These are phyloP conservation scores for Fusarium ambrosium DNA, from an alignment of 2,329 filamentous ascomycete species.

Conservation along the genomic window DNA sequence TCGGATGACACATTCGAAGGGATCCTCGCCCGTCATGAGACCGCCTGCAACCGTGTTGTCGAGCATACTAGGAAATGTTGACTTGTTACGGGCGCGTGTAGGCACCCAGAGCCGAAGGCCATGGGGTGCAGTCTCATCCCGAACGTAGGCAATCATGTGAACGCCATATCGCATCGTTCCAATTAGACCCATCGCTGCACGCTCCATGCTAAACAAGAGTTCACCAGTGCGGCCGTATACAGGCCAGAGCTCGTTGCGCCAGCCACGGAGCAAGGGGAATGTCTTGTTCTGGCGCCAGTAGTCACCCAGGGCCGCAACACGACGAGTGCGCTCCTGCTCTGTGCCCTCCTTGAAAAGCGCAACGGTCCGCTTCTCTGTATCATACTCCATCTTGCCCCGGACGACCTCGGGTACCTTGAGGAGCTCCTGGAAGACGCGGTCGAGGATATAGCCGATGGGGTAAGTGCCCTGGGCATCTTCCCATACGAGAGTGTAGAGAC, in stretches of 20 bases:
- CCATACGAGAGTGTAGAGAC: constrained; percentile 76
- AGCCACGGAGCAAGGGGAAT: constrained; percentile 82
- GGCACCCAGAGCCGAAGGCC: constrained; percentile 89
- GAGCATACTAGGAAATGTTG: constrained; percentile 91
- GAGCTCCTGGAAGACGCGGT: constrained; percentile 64
- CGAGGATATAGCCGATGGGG: constrained; percentile 73
- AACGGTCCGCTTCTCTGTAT: constrained; percentile 72
- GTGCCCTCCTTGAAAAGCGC: constrained; percentile 71
- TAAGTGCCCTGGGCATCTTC: constrained; percentile 73
- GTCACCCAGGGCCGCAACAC: constrained; percentile 68
- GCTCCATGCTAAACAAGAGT: constrained; percentile 80
- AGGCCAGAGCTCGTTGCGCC: constrained; percentile 85
- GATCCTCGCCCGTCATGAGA: constrained; percentile 83
- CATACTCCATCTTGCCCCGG: constrained; percentile 71
- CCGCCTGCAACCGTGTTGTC: constrained; percentile 92
- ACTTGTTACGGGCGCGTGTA: constrained; percentile 79
- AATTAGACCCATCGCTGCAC: constrained; percentile 80
- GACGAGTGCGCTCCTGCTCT: constrained; percentile 72
- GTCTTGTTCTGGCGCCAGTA: constrained; percentile 78
- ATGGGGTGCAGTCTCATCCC: constrained; percentile 53
- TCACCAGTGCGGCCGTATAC: constrained; percentile 76
- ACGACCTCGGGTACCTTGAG: constrained; percentile 61
- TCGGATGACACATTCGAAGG: constrained; percentile 85
- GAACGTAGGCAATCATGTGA: constrained; percentile 82
- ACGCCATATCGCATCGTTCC: constrained; percentile 84